These are phyloP conservation scores for Pichia paraexigua DNA, from an alignment of 805 yeast genomes.

Conservation along the genomic window DNA sequence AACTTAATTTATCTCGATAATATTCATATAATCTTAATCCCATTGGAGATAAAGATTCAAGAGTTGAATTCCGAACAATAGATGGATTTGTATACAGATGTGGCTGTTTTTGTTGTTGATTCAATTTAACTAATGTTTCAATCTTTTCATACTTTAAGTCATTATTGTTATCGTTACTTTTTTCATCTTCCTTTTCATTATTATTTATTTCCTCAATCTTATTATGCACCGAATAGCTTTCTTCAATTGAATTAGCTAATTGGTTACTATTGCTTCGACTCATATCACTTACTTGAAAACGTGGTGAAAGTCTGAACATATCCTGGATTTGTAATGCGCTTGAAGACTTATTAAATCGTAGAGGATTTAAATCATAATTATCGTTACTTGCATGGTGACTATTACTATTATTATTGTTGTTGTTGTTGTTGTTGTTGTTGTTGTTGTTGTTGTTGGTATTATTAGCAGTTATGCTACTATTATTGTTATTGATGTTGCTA, in stretches of 20 bases:
- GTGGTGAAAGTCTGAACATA: conserved; percentile 11
- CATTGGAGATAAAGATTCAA: conserved; percentile 26
- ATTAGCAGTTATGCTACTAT: too few relatives aligned
- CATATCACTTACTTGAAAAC: background rate
- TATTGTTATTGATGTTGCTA: background rate
- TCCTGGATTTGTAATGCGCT: conserved; percentile 11
- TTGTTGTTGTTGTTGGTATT: background rate
- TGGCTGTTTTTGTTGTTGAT: conserved; percentile 2
- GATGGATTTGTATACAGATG: conserved; percentile 26
- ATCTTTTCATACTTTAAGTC: background rate
- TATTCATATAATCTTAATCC: conserved; percentile 35
- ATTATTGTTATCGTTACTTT: background rate
- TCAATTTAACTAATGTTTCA: background rate
- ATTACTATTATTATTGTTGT: background rate
- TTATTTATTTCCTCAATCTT: background rate
- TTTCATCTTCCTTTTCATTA: background rate
- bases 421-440: background rate
- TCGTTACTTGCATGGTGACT: background rate
- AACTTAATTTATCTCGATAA: conserved; percentile 38
- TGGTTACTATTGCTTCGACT: background rate
- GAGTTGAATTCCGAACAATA: conserved; percentile 19
- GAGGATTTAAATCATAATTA: background rate
- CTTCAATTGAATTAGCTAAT: background rate
- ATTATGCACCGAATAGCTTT: background rate
- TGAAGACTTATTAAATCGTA: background rate